Conservation (phyloP, 257 asterid genomes). For the Dorcoceras hygrometricum region DNA sequence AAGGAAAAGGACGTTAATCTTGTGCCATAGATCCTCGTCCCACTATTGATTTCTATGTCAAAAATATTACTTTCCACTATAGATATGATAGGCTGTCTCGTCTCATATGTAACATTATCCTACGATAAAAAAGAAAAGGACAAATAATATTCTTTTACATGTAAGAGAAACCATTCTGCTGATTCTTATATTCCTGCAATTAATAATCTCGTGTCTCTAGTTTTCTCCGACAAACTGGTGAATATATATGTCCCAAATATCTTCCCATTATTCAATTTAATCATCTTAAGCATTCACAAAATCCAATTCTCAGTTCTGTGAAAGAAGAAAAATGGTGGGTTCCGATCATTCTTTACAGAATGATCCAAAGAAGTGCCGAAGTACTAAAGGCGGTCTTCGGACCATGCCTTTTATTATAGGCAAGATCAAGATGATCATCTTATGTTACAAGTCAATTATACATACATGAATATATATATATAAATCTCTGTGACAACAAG, state of each 20-base stretch:
- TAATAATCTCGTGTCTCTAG: background rate
- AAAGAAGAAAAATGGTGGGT: constrained; percentile 34
- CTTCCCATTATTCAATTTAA: background rate
- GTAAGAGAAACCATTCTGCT: constrained; percentile 14
- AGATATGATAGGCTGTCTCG: too few species aligned
- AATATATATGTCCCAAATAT: background rate
- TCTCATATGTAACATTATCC: too few species aligned
- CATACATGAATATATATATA: background rate
- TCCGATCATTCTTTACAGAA: constrained; percentile 23
- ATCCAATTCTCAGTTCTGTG: background rate
- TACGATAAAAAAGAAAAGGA: too few species aligned
- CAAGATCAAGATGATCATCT: constrained; percentile 4
- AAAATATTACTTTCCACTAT: too few species aligned
- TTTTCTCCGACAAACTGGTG: constrained; percentile 18
- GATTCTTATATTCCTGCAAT: constrained; percentile 9
- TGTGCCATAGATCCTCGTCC: too few species aligned
- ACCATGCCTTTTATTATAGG: constrained; percentile 81
- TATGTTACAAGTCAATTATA: too few species aligned
- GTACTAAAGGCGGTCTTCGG: constrained; percentile 50
- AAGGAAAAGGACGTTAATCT: too few species aligned
- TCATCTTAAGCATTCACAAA: background rate
- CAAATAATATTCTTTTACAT: background rate
- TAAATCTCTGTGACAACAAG: background rate
- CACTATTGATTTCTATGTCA: too few species aligned
- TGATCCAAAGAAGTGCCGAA: background rate